Percentiles rank a stretch among this genome's conserved stretches.
Evolutionary conservation across 805 yeast species (phyloP).

Genomic region (Ogataea corticis): DNA sequence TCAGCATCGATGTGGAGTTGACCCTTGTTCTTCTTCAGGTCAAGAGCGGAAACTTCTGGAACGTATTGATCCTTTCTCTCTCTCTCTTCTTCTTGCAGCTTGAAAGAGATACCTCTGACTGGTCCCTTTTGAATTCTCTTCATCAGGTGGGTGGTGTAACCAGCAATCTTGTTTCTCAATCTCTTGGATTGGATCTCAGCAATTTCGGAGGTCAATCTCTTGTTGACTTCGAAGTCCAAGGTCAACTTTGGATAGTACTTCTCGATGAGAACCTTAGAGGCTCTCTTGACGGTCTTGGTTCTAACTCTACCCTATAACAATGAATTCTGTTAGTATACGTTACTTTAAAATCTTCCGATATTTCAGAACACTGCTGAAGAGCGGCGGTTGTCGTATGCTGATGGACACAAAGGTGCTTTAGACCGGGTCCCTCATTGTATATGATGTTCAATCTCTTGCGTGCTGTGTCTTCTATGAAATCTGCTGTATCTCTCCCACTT

Average conservation of each 20-base stretch:
- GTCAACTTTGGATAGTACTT: conserved; percentile 99
- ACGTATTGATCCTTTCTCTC: conserved; percentile 99
- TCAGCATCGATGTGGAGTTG: conserved; percentile 96
- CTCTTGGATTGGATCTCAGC: conserved; percentile 99
- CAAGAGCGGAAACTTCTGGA: conserved; percentile 99
- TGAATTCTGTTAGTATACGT: conserved; percentile 5
- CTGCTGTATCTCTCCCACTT: background rate
- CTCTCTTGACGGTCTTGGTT: conserved; percentile 99
- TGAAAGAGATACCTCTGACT: conserved; percentile 99
- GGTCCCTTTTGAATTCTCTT: conserved; percentile 99
- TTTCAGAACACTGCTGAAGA: too few relatives aligned
- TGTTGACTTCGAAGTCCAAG: conserved; percentile 99
- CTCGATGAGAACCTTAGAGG: conserved; percentile 99
- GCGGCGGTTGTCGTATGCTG: too few relatives aligned
- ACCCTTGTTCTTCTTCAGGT: conserved; percentile 93
- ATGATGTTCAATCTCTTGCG: too few relatives aligned
- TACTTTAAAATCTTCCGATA: too few relatives aligned
- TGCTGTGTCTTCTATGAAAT: conserved; percentile 7
- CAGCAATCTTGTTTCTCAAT: conserved; percentile 99
- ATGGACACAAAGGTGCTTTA: too few relatives aligned
- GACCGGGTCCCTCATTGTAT: too few relatives aligned
- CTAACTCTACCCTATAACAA: conserved; percentile 93
- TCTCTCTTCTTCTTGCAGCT: conserved; percentile 99
- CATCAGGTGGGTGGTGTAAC: conserved; percentile 99
- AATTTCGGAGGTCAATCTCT: conserved; percentile 97